A percentile compares a stretch with the other conserved stretches of the same genome.
Conservation (phyloP, 306 rosid species). For the Vigna radiata region DNA sequence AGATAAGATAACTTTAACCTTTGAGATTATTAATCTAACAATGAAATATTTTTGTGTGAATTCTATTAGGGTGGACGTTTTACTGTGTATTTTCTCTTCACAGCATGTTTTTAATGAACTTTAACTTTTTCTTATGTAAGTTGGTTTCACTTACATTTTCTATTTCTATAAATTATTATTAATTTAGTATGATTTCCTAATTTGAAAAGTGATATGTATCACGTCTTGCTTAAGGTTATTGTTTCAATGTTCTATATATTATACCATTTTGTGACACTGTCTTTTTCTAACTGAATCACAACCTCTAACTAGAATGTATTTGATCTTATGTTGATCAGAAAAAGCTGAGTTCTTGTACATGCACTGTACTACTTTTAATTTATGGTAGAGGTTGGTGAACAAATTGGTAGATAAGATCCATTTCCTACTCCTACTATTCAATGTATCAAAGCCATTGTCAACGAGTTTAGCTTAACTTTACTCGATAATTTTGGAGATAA, state of each 20-base stretch:
- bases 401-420: constrained; percentile 10
- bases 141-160: constrained; percentile 19
- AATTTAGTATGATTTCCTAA: background rate
- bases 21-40: constrained; percentile 30
- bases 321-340: constrained; percentile 15
- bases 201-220: constrained; percentile 28
- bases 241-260: constrained; percentile 18
- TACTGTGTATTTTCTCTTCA: background rate
- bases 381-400: background rate
- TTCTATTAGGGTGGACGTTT: constrained; percentile 32
- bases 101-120: constrained; percentile 7
- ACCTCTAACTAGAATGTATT: constrained; percentile 15
- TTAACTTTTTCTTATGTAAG: background rate
- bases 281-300: constrained; percentile 21
- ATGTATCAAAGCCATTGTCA: background rate
- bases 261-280: background rate
- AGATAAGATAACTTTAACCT: constrained; percentile 30
- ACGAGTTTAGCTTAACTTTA: background rate
- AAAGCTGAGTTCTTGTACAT: constrained; percentile 2
- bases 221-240: constrained; percentile 19
- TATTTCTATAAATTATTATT: constrained; percentile 5
- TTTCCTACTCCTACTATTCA: background rate
- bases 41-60: constrained; percentile 22
- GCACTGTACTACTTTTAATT: background rate
- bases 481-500: constrained; percentile 1